These are phyloP conservation scores for Picea abies DNA, from an alignment of 83 land plant species.

Conservation along the genomic window DNA sequence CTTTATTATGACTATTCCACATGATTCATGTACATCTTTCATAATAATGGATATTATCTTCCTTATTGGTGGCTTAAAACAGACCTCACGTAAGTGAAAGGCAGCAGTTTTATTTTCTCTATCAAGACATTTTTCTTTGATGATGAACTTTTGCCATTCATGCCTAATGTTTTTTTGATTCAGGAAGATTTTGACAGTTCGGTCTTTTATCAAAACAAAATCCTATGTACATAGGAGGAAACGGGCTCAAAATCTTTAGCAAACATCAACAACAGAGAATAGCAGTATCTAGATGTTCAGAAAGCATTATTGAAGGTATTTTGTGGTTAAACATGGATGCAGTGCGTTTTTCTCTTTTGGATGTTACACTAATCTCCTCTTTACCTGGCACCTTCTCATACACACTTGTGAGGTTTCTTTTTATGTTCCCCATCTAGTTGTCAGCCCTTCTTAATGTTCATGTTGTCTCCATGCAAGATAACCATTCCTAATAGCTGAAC, in stretches of 20 bases:
- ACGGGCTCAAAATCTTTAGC: background rate
- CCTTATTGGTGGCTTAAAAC: no score
- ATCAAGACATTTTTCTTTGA: background rate
- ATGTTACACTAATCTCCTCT: background rate
- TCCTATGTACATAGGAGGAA: background rate
- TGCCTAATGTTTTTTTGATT: background rate
- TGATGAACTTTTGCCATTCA: background rate
- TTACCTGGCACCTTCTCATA: background rate
- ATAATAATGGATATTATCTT: background rate
- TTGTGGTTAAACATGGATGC: background rate
- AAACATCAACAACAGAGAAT: background rate
- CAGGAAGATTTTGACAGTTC: background rate
- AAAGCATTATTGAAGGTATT: background rate
- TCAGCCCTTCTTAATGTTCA: background rate
- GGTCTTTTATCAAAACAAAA: background rate
- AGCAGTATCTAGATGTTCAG: no score
- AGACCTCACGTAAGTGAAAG: background rate
- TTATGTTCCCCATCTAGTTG: background rate
- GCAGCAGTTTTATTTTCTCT: background rate
- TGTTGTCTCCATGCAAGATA: background rate
- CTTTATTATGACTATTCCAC: background rate
- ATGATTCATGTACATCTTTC: background rate
- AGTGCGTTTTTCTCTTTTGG: background rate
- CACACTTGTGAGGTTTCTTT: background rate
- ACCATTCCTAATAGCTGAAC: background rate